Conservation (phyloP, 371 early-diverging fungal genomes). For the Mucor irregularis region DNA sequence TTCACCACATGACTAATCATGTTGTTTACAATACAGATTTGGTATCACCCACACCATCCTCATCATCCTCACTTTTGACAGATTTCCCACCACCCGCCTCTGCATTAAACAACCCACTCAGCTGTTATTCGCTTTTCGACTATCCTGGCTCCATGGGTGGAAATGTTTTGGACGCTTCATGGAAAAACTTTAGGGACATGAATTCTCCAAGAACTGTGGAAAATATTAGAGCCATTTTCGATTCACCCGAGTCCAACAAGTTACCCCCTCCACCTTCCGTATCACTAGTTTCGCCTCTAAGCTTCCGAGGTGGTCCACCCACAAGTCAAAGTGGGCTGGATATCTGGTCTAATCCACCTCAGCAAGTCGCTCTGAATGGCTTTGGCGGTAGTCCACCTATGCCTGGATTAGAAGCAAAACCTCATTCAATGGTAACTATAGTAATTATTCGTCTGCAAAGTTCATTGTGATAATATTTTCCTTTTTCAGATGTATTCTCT, state of each 20-base stretch:
- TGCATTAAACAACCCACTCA: slow-evolving; percentile 10
- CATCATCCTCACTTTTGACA: slow-evolving; percentile 18
- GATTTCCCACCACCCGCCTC: slow-evolving; percentile 10
- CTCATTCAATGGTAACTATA: slow-evolving; percentile 20
- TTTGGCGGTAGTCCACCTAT: slow-evolving; percentile 25
- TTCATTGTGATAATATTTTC: too few relatives aligned
- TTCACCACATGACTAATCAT: too few relatives aligned
- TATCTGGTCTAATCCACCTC: slow-evolving; percentile 27
- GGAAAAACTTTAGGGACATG: slow-evolving; percentile 46
- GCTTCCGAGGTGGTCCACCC: slow-evolving; percentile 20
- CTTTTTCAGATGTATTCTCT: not conserved
- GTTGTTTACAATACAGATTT: not conserved
- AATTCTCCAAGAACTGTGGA: slow-evolving; percentile 37
- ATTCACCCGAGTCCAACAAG: slow-evolving; percentile 22
- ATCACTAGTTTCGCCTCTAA: slow-evolving; percentile 19
- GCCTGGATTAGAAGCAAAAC: slow-evolving; percentile 21
- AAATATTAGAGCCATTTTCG: slow-evolving; percentile 47
- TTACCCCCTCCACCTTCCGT: slow-evolving; percentile 16
- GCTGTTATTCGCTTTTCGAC: slow-evolving; percentile 27
- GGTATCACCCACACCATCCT: slow-evolving; percentile 21
- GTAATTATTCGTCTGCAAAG: not conserved
- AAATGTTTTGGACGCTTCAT: slow-evolving; percentile 33
- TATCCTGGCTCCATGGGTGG: slow-evolving; percentile 16
- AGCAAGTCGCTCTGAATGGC: slow-evolving; percentile 17
- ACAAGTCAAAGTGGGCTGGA: slow-evolving; percentile 15